Evolutionary conservation across 1,284 basidiomycete genomes (phyloP).

Genomic region (Cutaneotrichosporon arboriforme): DNA sequence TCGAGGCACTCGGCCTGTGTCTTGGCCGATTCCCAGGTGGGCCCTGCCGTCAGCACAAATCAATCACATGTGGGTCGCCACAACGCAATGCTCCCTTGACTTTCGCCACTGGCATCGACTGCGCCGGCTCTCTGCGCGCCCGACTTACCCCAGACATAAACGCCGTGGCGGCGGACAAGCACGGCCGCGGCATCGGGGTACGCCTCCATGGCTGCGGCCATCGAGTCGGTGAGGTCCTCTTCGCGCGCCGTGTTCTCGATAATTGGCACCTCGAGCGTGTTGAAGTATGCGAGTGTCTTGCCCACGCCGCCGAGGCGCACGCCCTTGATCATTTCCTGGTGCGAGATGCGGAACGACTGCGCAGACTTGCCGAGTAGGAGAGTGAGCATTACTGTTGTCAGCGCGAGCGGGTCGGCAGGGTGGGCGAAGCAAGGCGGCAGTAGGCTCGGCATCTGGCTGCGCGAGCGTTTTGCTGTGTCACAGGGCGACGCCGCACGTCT

Average conservation of each 20-base stretch:
- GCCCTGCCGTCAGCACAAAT: constrained; percentile 49
- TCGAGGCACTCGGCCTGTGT: constrained; percentile 82
- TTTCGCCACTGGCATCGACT: too few relatives aligned
- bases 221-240: constrained; percentile 76
- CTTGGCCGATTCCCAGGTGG: constrained; percentile 80
- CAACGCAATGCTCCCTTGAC: too few relatives aligned
- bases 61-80: too few relatives aligned
- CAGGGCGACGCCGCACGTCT: too few relatives aligned
- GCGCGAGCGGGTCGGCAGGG: not conserved
- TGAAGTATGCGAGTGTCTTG: constrained; percentile 66
- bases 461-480: too few relatives aligned
- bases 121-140: not conserved
- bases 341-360: constrained; percentile 63
- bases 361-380: constrained; percentile 60
- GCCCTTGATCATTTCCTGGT: constrained; percentile 79
- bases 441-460: too few relatives aligned
- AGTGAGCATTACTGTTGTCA: constrained; percentile 63
- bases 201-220: constrained; percentile 67
- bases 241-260: constrained; percentile 83
- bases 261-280: constrained; percentile 77
- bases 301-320: constrained; percentile 69
- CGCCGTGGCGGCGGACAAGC: constrained; percentile 72
- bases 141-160: constrained; percentile 72
- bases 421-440: not conserved
- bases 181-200: constrained; percentile 73